Base-by-base conservation (phyloP, 148 eudicot species). In the Cornus controversa region DNA sequence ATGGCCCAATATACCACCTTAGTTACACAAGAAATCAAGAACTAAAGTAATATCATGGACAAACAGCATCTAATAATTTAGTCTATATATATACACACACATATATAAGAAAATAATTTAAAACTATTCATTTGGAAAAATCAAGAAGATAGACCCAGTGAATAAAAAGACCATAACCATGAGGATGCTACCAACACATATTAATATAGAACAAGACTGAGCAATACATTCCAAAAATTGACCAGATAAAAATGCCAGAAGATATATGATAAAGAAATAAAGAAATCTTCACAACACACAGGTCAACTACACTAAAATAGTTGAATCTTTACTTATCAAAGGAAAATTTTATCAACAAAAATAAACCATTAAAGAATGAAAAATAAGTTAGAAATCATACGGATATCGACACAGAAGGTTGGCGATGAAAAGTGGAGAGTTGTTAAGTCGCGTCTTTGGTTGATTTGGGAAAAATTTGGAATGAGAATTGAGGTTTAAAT, bases 401-500 rank as follows among this genome's bases (percentile, higher is more conserved):
- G 15, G 29, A 10, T 47, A 10, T n/a, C 4, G 14, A 45, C 11
- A 11, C 10, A 8, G 25, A 7, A 26, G 10, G 40, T 6, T 53
- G 6, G 37, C 15, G 29, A 67, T 22, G 68, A 47, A 63, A 67
- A 47, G 45, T 22, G 78, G 53, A 50, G 65, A 20, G 26, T 20
- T 22, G 22, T 47, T 15, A 40, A 40, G n/a, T 23, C 42, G 58
- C 31, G 68, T 25, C 31, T 25, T 14, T 25, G 45, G 10, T 64
- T 24, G 78, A 47, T 15, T 47, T 22, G 60, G 71, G n/a, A 57
- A 75, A 28, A 27, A 71, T 23, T 18, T 18, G 40, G 24, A 57
- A 34, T 25, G 25, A 77, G 25, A 53, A 76, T 22, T 11, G 67
- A 34, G 53, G 74, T 60, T 22, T 24, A 64, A 70, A 70, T 70